Conservation (phyloP, 148 eudicot species). For the Rhododendron griersonianum region DNA sequence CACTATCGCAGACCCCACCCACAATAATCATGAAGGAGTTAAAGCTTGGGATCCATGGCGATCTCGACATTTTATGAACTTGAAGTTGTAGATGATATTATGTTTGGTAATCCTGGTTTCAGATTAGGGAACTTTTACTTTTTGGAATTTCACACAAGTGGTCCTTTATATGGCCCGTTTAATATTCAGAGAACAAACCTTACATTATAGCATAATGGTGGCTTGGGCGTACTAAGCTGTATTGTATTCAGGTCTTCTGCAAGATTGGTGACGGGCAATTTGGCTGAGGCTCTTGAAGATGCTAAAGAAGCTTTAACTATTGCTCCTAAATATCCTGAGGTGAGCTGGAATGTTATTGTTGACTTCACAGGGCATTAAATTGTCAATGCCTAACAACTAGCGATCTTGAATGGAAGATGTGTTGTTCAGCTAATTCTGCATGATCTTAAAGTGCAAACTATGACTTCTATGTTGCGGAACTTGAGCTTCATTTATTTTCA, state of each 20-base stretch:
- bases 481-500: too few relatives aligned
- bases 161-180: background rate
- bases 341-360: constrained; percentile 20
- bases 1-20: background rate
- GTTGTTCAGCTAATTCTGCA: background rate
- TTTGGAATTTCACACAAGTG: background rate
- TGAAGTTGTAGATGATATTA: background rate
- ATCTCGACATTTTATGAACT: background rate
- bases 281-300: constrained; percentile 74
- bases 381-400: background rate
- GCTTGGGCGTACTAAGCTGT: background rate
- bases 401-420: background rate
- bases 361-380: background rate
- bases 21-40: background rate
- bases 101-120: background rate
- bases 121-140: background rate
- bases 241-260: constrained; percentile 47
- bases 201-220: background rate
- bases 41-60: background rate
- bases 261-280: constrained; percentile 51
- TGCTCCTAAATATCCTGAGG: constrained; percentile 65
- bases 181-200: background rate
- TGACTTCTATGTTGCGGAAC: background rate
- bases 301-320: constrained; percentile 49
- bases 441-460: background rate